Evolutionary conservation across 179 eudicot genomes (phyloP).

Genomic region (Camellia oleifera): DNA sequence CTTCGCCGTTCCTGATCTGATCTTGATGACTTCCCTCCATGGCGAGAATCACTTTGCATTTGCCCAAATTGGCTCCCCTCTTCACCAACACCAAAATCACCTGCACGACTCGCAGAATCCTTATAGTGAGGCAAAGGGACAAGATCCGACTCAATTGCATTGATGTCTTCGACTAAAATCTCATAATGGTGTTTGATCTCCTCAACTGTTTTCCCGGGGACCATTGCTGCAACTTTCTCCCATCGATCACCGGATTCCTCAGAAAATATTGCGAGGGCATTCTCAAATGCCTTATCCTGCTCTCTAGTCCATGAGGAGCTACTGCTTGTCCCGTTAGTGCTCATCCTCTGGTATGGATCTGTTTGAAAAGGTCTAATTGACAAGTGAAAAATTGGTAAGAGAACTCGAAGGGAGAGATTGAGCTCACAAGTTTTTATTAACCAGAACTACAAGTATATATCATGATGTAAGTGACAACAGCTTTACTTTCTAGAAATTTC

Average conservation of each 20-base stretch:
- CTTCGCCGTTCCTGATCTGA: constrained; percentile 51
- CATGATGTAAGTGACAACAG: constrained; percentile 16
- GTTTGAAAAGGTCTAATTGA: no score
- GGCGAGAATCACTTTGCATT: constrained; percentile 34
- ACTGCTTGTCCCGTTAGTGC: constrained; percentile 11
- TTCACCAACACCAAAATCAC: constrained; percentile 20
- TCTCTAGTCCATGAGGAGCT: constrained; percentile 51
- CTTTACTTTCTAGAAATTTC: constrained; percentile 11
- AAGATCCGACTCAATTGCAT: constrained; percentile 49
- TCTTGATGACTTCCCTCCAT: constrained; percentile 37
- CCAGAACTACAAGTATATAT: constrained; percentile 7
- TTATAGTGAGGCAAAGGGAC: constrained; percentile 42
- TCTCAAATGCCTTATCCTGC: constrained; percentile 71
- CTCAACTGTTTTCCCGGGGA: constrained; percentile 59
- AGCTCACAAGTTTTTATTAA: background rate
- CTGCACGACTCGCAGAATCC: background rate
- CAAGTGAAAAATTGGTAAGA: background rate
- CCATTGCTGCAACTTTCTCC: constrained; percentile 57
- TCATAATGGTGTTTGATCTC: constrained; percentile 55
- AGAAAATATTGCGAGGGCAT: constrained; percentile 49
- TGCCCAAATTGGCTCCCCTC: constrained; percentile 34
- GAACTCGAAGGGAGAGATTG: background rate
- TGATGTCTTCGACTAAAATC: constrained; percentile 45
- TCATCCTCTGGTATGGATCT: constrained; percentile 7
- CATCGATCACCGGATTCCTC: constrained; percentile 52